Base-by-base conservation (phyloP, 257 asterid genomes). In the Scutellaria barbata region DNA sequence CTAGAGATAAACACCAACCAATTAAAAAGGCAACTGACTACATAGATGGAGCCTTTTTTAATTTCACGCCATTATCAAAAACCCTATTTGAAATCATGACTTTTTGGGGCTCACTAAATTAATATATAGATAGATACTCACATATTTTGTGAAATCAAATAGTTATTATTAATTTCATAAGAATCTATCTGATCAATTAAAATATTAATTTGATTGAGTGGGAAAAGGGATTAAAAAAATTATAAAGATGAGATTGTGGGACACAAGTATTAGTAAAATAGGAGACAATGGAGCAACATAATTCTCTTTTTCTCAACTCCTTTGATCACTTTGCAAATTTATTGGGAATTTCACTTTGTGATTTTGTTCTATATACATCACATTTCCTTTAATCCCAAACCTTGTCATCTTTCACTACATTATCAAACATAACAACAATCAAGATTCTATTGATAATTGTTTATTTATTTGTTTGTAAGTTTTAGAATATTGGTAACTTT, bases 281-380 rank as follows among this genome's bases (percentile, higher is more conserved):
- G 76, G 76, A 72, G 81, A 81, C 82, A 73, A 78, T 58, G 73
- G 17, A 37, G 72, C 77, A 83, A 73, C 76, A 81, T 10, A 17
- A 37, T 62, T 73, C 40, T 42, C 67, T 70, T 76, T 80, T 74
- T 42, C 52, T 60, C 68, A 55, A 69, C 73, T 16, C 57, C 56
- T 75, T 76, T 73, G 61, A 70, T 77, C 35, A 73, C 76, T 56
- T 61, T 55, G 72, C 74, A 61, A 66, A 51, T 48, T 60, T 70
- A 11, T 56, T 68, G 75, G 83, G 81, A 47, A 61, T 42, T 69
- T 76, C 82, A 43, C 47, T 73, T 68, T 72, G 64, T 71, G 82
- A 61, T 62, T 77, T 55, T 66, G 58, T 43, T 25, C n/a, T 57
- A 33, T 66, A 8, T 42, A 42, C 4, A 7, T 10, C 53, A 8